Evolutionary conservation across 352 stramenopile species (phyloP), one percentile per base, ranked within the genome.

Genomic region (Heterotrichella gracilis): DNA sequence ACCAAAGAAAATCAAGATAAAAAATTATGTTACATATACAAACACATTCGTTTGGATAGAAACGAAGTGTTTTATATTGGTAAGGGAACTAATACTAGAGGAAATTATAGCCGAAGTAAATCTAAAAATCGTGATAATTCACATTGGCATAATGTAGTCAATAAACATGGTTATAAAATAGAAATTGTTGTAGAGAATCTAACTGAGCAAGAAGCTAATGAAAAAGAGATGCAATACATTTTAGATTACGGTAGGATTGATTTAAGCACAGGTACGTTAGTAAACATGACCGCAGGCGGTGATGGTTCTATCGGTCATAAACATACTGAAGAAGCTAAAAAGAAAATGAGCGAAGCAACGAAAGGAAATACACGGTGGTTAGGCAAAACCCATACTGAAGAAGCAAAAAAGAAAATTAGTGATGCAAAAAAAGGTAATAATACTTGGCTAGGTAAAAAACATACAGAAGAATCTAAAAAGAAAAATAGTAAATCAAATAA

Each of bases 21-120:
- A n/a, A n/a, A n/a, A n/a, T n/a, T n/a, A n/a, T n/a, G 41, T 66
- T 66, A 66, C 23, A 66, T 66, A 24, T 66, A 66, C 23, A 66
- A 66, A 66, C 41, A 66, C 23, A 66, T 22, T 66, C 21, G 41
- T 24, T 66, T 66, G 23, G 41, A 66, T 66, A 66, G n/a, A 24
- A 22, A 22, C 21, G 41, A 66, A 66, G 23, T 66, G 23, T 66
- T 66, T 22, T 66, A 66, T 66, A 66, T 66, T 66, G 41, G 41
- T 66, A 66, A 24, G 41, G 41, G 41, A 24, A 66, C 41, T 66
- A 66, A 66, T 24, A 66, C 41, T 66, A 66, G 23, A 66, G 23
- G 23, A 24, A 66, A n/a, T 66, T 66, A 66, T 66, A 66, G 41
- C 23, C 21, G 41, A 66, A 24, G n/a, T 66, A 24, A 24, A 24